Conservation (phyloP, 2,329 filamentous ascomycete genomes). For the Graphiopsis chlorocephala region DNA sequence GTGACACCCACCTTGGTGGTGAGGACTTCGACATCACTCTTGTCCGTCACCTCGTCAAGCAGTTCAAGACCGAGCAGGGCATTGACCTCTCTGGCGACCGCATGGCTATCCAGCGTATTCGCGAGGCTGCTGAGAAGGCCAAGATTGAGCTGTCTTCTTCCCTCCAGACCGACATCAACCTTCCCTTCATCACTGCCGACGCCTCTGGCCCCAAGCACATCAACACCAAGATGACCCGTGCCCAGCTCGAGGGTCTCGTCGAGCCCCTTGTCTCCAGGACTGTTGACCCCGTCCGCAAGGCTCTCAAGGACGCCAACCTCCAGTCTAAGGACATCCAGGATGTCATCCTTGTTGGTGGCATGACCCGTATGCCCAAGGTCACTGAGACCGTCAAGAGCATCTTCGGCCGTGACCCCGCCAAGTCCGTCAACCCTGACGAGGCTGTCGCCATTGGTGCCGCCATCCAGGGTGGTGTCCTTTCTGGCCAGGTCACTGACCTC, state of each 20-base stretch:
- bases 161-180: constrained; percentile 93
- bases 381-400: constrained; percentile 92
- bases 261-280: constrained; percentile 84
- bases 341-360: constrained; percentile 96
- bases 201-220: constrained; percentile 97
- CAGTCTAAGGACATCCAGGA: constrained; percentile 94
- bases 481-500: constrained; percentile 94
- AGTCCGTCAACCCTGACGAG: constrained; percentile 98
- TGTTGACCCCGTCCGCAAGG: constrained; percentile 91
- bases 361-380: constrained; percentile 99
- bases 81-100: constrained; percentile 88
- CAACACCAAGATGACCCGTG: constrained; percentile 87
- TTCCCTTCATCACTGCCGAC: constrained; percentile 97
- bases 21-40: constrained; percentile 97
- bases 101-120: constrained; percentile 98
- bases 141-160: constrained; percentile 98
- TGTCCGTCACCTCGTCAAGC: constrained; percentile 86
- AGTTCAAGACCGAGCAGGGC: constrained; percentile 94
- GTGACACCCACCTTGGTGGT: constrained; percentile 96
- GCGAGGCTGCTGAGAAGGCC: constrained; percentile 97
- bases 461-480: constrained; percentile 93
- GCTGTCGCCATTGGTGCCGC: constrained; percentile 96
- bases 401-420: constrained; percentile 93
- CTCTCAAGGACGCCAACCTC: constrained; percentile 90
- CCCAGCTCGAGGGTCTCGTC: constrained; percentile 90